phyloP scores from a whole-genome alignment of 441 rosid genomes.

The Corymbia calophylla region DNA sequence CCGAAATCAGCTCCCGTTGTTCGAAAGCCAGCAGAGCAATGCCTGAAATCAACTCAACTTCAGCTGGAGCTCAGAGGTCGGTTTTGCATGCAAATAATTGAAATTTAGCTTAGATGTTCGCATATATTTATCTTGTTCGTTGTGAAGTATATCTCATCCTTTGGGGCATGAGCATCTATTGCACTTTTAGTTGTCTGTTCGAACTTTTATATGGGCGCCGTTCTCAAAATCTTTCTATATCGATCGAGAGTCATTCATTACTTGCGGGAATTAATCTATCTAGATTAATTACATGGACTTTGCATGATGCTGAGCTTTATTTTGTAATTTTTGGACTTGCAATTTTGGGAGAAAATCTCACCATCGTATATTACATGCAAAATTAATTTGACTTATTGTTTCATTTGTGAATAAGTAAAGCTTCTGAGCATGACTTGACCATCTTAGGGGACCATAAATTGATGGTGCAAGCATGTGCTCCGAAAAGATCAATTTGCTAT shows the following conservation, averaged over 20 bases:
- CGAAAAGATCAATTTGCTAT: not conserved
- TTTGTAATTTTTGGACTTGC: not conserved
- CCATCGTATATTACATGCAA: not conserved
- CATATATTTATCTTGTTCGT: not conserved
- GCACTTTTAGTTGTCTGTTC: not conserved
- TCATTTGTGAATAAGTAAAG: not conserved
- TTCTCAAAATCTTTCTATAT: not conserved
- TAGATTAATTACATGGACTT: not conserved
- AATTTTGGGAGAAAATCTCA: not conserved
- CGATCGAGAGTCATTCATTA: not conserved
- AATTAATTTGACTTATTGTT: not conserved
- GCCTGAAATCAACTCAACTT: not conserved
- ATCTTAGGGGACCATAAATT: not conserved
- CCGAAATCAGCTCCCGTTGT: not conserved
- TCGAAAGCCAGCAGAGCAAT: not conserved
- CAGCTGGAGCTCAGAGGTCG: not conserved
- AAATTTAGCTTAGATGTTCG: not conserved
- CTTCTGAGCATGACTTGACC: not conserved
- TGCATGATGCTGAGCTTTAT: not conserved
- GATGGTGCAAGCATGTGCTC: not conserved
- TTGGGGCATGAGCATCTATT: not conserved
- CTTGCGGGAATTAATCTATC: not conserved
- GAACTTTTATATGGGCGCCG: not conserved
- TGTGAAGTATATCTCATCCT: not conserved
- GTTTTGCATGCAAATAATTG: not conserved